phyloP scores from a whole-genome alignment of 2,329 filamentous ascomycete genomes.

The Calycina herbarum region DNA sequence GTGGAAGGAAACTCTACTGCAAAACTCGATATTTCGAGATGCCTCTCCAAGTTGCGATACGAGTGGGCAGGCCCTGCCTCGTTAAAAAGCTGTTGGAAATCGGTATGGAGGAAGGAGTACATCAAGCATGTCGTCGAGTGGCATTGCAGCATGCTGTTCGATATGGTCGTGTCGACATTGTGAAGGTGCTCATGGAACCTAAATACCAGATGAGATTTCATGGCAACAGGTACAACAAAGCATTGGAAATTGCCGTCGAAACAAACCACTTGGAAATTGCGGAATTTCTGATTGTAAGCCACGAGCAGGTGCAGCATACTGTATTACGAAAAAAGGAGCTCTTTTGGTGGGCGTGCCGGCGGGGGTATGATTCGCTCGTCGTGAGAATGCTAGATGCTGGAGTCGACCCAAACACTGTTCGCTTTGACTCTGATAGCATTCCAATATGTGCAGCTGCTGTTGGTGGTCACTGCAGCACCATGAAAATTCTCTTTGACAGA shows the following conservation, averaged over 20 bases:
- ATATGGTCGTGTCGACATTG: slow-evolving; percentile 3
- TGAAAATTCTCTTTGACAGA: slow-evolving; percentile 7
- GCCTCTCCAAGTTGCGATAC: not conserved
- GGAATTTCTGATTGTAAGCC: too few relatives aligned
- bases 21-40: not conserved
- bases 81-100: too few relatives aligned
- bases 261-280: not conserved
- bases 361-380: not conserved
- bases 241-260: not conserved
- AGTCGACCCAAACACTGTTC: slow-evolving; percentile 4
- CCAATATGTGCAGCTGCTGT: not conserved
- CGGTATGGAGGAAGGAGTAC: not conserved
- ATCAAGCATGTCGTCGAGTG: too few relatives aligned
- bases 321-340: not conserved
- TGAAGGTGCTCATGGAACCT: not conserved
- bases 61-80: not conserved
- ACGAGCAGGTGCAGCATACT: too few relatives aligned
- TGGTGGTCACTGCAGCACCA: slow-evolving; percentile 6
- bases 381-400: slow-evolving; percentile 2
- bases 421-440: not conserved
- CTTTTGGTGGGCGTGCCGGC: not conserved
- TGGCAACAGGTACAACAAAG: not conserved
- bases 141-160: not conserved
- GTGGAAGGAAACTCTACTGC: too few relatives aligned
- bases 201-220: not conserved